Base-by-base conservation (phyloP, 73 alveolate species). In the Stentor roeselii region DNA sequence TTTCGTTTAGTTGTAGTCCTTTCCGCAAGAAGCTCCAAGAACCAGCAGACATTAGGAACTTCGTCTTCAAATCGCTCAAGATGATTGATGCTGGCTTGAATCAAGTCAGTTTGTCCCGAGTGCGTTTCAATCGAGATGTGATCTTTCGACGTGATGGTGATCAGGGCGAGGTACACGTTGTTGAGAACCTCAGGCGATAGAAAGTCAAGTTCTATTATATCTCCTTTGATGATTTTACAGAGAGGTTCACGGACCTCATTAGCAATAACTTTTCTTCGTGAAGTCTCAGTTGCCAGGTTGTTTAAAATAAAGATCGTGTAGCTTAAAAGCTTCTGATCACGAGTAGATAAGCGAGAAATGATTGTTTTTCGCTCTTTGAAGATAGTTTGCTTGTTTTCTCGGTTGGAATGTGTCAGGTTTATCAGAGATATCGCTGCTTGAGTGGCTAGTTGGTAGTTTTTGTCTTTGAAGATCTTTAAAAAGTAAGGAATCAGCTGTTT, bases 351-450 rank as follows among this genome's bases (percentile, higher is more conserved):
- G 41, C 80, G 1, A 27, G 21, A 27, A 27, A 67, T 32, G 11
- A 67, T 67, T 30, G 37, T 67, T 27, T 15, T 21, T 21, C 80
- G 37, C 34, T 21, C 50, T 32, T 67, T 21, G 34, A 27, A 67
- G 11, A 67, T 14, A 67, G 80, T 67, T 32, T 67, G 80, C 41
- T 67, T 67, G 37, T 67, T 67, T 67, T 67, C 80, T 67, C 80
- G n/a, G 42, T 67, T 67, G 37, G 15, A 27, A 2, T 67, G 34
- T 0, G 80, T 21, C 0, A 67, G 80, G 34, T 67, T 67, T 67
- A 67, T 32, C 34, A 67, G 80, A 67, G 78, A 60, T 21, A 67
- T 67, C 34, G 80, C 80, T 21, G 80, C 80, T 67, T 67, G 80
- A 11, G 80, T 30, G 34, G 80, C 80, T 67, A 67, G 34, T 0